Evolutionary conservation across 371 early-diverging fungal genomes (phyloP).

Genomic region (Mucor mucedo): DNA sequence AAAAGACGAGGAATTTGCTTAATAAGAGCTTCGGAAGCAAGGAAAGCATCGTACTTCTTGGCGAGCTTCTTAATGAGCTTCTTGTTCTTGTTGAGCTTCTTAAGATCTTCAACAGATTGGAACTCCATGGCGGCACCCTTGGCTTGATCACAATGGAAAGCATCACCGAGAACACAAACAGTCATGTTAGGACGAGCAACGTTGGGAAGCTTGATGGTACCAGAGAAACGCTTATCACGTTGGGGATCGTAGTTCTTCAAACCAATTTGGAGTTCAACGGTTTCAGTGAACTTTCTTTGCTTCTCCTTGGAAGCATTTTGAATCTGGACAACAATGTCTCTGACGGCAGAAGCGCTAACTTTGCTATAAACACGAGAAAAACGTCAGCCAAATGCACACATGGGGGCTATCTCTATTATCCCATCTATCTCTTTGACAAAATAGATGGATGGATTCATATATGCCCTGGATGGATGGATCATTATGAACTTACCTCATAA

Average conservation of each 20-base stretch:
- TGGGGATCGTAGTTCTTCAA: conserved; percentile 98
- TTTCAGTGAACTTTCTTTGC: conserved; percentile 92
- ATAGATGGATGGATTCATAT: conserved; percentile 12
- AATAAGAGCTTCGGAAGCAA: conserved; percentile 97
- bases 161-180: conserved; percentile 97
- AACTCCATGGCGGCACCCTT: conserved; percentile 91
- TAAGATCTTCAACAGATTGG: conserved; percentile 97
- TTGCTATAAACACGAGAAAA: conserved; percentile 60
- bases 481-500: conserved; percentile 30
- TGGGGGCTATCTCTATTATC: neutral
- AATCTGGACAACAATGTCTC: conserved; percentile 75
- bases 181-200: conserved; percentile 92
- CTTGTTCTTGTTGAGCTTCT: conserved; percentile 99
- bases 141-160: conserved; percentile 94
- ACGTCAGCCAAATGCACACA: neutral
- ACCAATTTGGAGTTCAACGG: conserved; percentile 97
- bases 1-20: conserved; percentile 98
- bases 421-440: neutral
- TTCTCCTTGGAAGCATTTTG: conserved; percentile 81
- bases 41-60: conserved; percentile 95
- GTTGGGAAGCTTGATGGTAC: conserved; percentile 37
- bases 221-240: conserved; percentile 40
- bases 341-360: conserved; percentile 85
- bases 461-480: conserved; percentile 23
- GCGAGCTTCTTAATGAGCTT: conserved; percentile 98